These are phyloP conservation scores for Paecilomyces sp. DNA, from an alignment of 2,329 filamentous ascomycete species.

Conservation along the genomic window DNA sequence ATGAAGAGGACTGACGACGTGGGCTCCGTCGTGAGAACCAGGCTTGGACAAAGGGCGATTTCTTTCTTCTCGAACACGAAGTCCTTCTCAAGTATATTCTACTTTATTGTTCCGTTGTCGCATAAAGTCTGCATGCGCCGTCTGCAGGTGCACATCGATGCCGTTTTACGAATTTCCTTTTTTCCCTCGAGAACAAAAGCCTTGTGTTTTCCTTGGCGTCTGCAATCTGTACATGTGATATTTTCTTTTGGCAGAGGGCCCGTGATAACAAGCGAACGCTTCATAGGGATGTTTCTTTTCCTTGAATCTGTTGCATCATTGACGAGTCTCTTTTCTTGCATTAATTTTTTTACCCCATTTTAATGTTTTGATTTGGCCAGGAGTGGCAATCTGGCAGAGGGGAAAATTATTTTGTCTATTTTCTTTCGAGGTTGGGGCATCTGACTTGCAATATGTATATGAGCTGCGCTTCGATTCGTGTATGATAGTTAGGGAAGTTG, in stretches of 20 bases:
- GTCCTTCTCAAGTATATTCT: background rate
- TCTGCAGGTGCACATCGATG: conserved; percentile 6
- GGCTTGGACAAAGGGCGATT: background rate
- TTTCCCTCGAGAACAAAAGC: background rate
- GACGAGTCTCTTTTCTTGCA: background rate
- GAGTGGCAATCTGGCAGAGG: background rate
- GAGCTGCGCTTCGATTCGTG: background rate
- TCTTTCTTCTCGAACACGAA: background rate
- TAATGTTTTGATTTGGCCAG: background rate
- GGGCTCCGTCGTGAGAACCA: background rate
- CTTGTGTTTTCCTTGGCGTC: conserved; percentile 1
- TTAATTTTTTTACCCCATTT: background rate
- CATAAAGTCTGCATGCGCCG: conserved; percentile 1
- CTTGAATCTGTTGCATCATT: conserved; percentile 4
- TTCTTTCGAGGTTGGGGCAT: background rate
- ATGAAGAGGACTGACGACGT: conserved; percentile 5
- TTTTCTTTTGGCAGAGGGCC: background rate
- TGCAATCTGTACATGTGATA: background rate
- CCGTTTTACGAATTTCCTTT: conserved; percentile 14
- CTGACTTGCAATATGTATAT: conserved; percentile 3
- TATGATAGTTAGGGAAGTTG: background rate
- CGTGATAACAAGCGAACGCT: conserved; percentile 3
- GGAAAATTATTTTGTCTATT: background rate
- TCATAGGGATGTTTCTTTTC: background rate
- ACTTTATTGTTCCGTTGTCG: conserved; percentile 1